Base-by-base conservation (phyloP, 139 green algal species). In the Astrephomene gubernaculifera region DNA sequence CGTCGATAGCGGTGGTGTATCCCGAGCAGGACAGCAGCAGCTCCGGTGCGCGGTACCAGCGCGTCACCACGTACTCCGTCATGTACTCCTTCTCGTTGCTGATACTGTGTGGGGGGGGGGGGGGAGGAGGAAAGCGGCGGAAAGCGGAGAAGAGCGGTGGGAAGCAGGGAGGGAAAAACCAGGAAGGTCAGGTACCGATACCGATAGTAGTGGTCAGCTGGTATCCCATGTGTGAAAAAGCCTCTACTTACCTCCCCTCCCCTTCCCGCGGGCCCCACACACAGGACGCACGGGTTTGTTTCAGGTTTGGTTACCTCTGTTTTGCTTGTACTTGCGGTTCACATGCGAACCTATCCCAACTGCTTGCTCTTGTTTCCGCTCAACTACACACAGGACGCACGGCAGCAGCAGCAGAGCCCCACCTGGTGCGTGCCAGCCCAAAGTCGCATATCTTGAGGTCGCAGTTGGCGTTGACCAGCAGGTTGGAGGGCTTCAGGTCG, bases 361-460 rank as follows among this genome's bases (percentile, higher is more conserved):
- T n/a, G n/a, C n/a, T n/a, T n/a, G n/a, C n/a, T n/a, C n/a, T n/a
- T n/a, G n/a, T n/a, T n/a, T n/a, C n/a, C n/a, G n/a, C n/a, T n/a
- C n/a, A n/a, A n/a, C n/a, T n/a, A n/a, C n/a, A n/a, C n/a, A n/a
- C n/a, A n/a, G 14, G 49, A 17, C 14, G 49, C 17, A 57, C 49
- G 49, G 49, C 49, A 57, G 49, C 49, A 25, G 49, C 49, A 12
- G 17, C 14, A 12, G 49, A 57, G 1, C 9, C 73, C 1, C 57
- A 90, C 81, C 81, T 87, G 27, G 94, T 95, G 27, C 97, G 90
- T 0, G 97, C 97, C 45, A 99, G 88, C 17, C 97, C 97, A 93
- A 99, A 99, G 92, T 99, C 97, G 79, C 94, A 97, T 68, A 99
- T 99, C 85, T 98, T 98, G 22, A 99, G 93, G 89, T 99, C 97